Evolutionary conservation across 441 rosid species (phyloP), one percentile per base, ranked within the genome.

Genomic region (Brassica balearica): DNA sequence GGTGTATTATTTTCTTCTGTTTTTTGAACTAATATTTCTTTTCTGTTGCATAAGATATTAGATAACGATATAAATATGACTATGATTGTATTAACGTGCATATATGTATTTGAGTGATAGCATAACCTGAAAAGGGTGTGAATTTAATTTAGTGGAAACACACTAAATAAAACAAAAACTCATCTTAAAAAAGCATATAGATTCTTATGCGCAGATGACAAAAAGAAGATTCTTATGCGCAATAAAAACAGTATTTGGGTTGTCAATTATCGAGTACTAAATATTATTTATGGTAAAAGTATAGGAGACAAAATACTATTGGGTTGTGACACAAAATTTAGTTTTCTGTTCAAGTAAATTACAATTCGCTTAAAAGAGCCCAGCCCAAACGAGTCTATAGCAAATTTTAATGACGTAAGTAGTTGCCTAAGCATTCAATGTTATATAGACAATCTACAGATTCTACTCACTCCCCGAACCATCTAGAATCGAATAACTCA

Each of bases 371-470:
- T 9, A n/a, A 68, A 22, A 68, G 22, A 14, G 41, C 60, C 72
- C 72, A 68, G 72, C 60, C 72, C 72, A 68, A 46, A 46, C 59
- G 36, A 67, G 12, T 36, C 2, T 66, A 66, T 3, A 19, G 9
- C 17, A 65, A 11, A 15, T 23, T 23, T 4, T 2, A 23, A 2
- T 55, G 60, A 59, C 64, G 25, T 56, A 19, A 19, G 62, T 56
- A 19, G 6, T 3, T 56, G 12, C 60, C 22, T 55, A 55, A 15
- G 60, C 60, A 55, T 55, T 55, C 22, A 55, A 55, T 55, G 22
- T 7, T 55, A 55, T 55, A 55, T 15, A 4, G 29, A 59, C 7
- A 23, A 59, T 19, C 32, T 53, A 34, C 58, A 34, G 34, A 29
- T 29, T 29, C 34, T 29, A 29, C 34, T 0, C 48, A 15, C 34